Evolutionary conservation across 495 filamentous ascomycete genomes (phyloP).

Genomic region (Penicillium tannophilum): DNA sequence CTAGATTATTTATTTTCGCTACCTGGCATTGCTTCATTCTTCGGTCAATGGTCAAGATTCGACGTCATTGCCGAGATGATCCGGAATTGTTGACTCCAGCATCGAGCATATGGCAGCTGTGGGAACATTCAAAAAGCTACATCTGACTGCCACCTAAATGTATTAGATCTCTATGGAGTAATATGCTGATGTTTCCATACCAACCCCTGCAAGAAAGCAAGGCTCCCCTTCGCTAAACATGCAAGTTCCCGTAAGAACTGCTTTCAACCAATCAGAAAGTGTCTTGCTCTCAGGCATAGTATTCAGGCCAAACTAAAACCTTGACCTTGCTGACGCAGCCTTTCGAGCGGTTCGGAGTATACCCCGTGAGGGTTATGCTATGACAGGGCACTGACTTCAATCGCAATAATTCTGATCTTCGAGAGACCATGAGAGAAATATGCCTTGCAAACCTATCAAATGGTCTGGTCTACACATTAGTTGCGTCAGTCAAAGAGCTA

Average conservation of each 20-base stretch:
- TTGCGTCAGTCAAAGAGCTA: not conserved
- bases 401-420: not conserved
- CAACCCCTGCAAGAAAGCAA: not conserved
- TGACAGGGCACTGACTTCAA: conserved; percentile 20
- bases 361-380: not conserved
- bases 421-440: not conserved
- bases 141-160: not conserved
- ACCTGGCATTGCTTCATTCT: not conserved
- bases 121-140: not conserved
- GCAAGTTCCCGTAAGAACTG: not conserved
- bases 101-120: not conserved
- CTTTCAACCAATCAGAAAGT: not conserved
- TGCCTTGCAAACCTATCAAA: not conserved
- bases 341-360: conserved; percentile 12
- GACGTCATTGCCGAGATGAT: conserved; percentile 12
- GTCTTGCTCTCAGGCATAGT: not conserved
- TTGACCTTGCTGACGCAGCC: not conserved
- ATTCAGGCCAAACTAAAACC: not conserved
- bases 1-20: no score
- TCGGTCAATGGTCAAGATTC: not conserved
- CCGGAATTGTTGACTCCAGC: not conserved
- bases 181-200: not conserved
- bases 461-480: not conserved
- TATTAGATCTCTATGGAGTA: not conserved
- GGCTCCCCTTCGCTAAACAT: not conserved